Percentiles rank a stretch among this genome's conserved stretches.
Conservation (phyloP, 2,329 filamentous ascomycete genomes). For the Malbranchea zuffiana region DNA sequence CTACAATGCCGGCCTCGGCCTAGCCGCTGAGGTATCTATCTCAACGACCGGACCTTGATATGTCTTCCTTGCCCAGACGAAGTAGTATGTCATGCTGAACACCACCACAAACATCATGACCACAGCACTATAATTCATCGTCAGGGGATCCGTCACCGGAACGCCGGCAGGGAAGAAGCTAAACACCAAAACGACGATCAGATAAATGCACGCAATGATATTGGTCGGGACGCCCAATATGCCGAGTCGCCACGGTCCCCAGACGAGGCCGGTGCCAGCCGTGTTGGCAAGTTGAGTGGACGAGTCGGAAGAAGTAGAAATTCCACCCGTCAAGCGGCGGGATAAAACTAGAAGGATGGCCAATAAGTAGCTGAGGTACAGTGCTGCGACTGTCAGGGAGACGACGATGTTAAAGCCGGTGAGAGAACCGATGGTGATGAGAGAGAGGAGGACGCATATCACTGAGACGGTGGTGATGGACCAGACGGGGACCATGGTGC, state of each 20-base stretch:
- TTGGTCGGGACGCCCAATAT: conserved; percentile 24
- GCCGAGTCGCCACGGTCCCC: conserved; percentile 19
- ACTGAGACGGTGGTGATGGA: conserved; percentile 26
- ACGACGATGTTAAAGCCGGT: conserved; percentile 45
- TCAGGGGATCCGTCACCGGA: conserved; percentile 22
- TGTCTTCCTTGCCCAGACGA: conserved; percentile 20
- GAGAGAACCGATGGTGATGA: conserved; percentile 44
- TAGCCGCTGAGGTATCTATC: conserved; percentile 6
- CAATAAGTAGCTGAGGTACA: conserved; percentile 44
- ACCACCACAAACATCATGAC: conserved; percentile 32
- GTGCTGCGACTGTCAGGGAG: conserved; percentile 41
- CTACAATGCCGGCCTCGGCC: no score
- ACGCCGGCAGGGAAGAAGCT: conserved; percentile 26
- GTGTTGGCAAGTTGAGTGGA: conserved; percentile 15
- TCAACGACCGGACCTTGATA: conserved; percentile 24
- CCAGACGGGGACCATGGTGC: conserved; percentile 34
- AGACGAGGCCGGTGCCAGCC: conserved; percentile 20
- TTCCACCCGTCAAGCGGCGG: conserved; percentile 26
- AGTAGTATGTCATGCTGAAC: conserved; percentile 33
- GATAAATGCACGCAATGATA: conserved; percentile 26
- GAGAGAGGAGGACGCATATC: conserved; percentile 28
- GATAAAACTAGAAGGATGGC: conserved; percentile 36
- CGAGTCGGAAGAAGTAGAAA: conserved; percentile 14
- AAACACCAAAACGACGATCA: conserved; percentile 23
- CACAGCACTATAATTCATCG: conserved; percentile 35